Evolutionary conservation across 768 basidiomycete species (phyloP).

Genomic region (Tulasnella sp.): DNA sequence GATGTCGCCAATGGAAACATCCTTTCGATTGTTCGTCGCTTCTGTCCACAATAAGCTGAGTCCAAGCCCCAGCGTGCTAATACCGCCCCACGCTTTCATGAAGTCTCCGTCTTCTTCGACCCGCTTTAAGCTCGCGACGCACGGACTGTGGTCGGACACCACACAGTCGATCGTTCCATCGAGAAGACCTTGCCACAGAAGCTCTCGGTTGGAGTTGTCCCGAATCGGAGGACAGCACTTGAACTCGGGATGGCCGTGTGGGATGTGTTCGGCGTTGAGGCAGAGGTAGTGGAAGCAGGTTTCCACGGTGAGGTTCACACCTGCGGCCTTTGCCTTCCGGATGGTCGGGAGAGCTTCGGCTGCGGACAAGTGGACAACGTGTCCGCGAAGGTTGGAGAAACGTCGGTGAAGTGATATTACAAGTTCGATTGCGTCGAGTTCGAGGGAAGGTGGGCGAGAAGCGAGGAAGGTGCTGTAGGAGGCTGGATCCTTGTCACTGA

Average conservation of each 20-base stretch:
- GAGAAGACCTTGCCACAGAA: slow-evolving; percentile 74
- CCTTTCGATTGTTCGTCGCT: slow-evolving; percentile 43
- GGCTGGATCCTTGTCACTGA: slow-evolving; percentile 44
- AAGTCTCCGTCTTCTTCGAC: slow-evolving; percentile 61
- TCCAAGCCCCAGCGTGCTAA: slow-evolving; percentile 86
- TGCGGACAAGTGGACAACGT: slow-evolving; percentile 95
- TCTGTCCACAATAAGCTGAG: slow-evolving; percentile 89
- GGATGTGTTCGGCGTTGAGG: slow-evolving; percentile 68
- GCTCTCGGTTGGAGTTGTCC: slow-evolving; percentile 62
- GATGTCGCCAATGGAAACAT: slow-evolving; percentile 57
- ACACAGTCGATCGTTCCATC: slow-evolving; percentile 87
- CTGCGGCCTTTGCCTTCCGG: slow-evolving; percentile 59
- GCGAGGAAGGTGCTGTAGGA: slow-evolving; percentile 76
- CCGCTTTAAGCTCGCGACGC: slow-evolving; percentile 74
- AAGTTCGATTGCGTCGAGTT: slow-evolving; percentile 74
- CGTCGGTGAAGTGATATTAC: slow-evolving; percentile 61
- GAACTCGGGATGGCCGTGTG: slow-evolving; percentile 74
- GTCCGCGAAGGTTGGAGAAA: slow-evolving; percentile 70
- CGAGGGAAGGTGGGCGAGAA: slow-evolving; percentile 78
- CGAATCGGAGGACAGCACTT: slow-evolving; percentile 97
- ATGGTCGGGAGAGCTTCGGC: slow-evolving; percentile 75
- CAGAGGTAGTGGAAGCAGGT: slow-evolving; percentile 97
- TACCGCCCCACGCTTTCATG: slow-evolving; percentile 92
- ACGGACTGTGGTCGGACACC: slow-evolving; percentile 96
- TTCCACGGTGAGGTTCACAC: slow-evolving; percentile 77